Conservation (phyloP, 1,139 yeast species). For the Yarrowia galli region DNA sequence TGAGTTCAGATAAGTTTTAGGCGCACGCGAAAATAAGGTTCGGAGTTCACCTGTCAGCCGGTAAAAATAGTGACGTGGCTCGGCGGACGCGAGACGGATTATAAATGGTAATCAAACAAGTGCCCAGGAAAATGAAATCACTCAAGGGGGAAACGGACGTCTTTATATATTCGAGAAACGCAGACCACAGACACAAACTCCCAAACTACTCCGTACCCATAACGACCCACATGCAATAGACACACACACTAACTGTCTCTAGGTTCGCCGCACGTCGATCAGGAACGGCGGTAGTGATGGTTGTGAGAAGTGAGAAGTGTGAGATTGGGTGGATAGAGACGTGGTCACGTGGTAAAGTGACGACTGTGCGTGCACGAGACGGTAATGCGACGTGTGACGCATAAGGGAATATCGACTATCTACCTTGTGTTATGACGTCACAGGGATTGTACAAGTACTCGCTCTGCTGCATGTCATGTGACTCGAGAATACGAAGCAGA, state of each 20-base stretch:
- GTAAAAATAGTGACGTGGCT: slow-evolving; percentile 4
- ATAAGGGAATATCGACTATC: too few relatives aligned
- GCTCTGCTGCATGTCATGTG: too few relatives aligned
- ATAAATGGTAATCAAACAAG: not conserved
- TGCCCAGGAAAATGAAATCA: not conserved
- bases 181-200: not conserved
- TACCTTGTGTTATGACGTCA: too few relatives aligned
- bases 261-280: slow-evolving; percentile 28
- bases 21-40: slow-evolving; percentile 17
- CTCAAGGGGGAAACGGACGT: too few relatives aligned
- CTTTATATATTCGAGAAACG: too few relatives aligned
- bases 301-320: too few relatives aligned
- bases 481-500: too few relatives aligned
- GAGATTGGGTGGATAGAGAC: not conserved
- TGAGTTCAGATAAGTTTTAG: slow-evolving; percentile 19
- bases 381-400: too few relatives aligned
- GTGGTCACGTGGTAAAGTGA: not conserved
- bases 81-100: not conserved
- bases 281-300: not conserved
- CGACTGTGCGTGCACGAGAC: too few relatives aligned
- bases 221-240: not conserved
- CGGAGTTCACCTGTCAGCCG: not conserved
- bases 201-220: not conserved
- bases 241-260: slow-evolving; percentile 1
- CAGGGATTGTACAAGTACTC: too few relatives aligned